Evolutionary conservation across 305 asterid species (phyloP).

Genomic region (Ilex paraguariensis): DNA sequence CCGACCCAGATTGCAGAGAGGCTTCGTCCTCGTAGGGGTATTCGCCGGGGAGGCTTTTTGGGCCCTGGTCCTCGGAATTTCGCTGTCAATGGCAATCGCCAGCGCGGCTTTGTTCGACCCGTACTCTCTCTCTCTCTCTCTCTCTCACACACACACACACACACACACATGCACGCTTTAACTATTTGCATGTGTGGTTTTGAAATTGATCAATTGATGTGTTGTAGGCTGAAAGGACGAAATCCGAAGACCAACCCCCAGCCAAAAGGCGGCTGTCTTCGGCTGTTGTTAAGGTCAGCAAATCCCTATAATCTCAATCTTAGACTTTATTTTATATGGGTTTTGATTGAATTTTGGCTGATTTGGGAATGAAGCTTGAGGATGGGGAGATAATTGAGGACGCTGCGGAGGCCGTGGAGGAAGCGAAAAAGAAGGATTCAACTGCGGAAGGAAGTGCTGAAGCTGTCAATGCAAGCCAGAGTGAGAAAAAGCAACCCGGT

Average conservation of each 20-base stretch:
- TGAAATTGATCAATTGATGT: background rate
- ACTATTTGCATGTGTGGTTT: background rate
- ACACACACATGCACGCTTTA: no score
- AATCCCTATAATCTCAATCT: background rate
- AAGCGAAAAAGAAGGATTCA: conserved; percentile 28
- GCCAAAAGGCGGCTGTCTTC: conserved; percentile 86
- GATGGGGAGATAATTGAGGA: conserved; percentile 72
- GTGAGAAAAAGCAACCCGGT: conserved; percentile 43
- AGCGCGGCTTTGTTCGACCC: conserved; percentile 83
- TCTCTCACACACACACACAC: background rate
- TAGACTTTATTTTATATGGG: background rate
- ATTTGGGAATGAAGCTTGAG: conserved; percentile 36
- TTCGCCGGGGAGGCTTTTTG: conserved; percentile 82
- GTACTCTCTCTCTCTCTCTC: conserved; percentile 28
- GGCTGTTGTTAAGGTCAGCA: conserved; percentile 81
- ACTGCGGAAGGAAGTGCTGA: conserved; percentile 30
- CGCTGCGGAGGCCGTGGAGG: conserved; percentile 26
- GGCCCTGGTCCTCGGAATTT: conserved; percentile 76
- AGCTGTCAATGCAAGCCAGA: conserved; percentile 25
- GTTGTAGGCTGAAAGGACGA: conserved; percentile 76
- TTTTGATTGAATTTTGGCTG: background rate
- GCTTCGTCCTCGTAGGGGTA: conserved; percentile 88
- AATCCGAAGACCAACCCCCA: conserved; percentile 77
- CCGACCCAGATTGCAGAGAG: conserved; percentile 73
- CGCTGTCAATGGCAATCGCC: conserved; percentile 61